Conservation (phyloP, 129 eudicot genomes). For the Pulicaria dysenterica region DNA sequence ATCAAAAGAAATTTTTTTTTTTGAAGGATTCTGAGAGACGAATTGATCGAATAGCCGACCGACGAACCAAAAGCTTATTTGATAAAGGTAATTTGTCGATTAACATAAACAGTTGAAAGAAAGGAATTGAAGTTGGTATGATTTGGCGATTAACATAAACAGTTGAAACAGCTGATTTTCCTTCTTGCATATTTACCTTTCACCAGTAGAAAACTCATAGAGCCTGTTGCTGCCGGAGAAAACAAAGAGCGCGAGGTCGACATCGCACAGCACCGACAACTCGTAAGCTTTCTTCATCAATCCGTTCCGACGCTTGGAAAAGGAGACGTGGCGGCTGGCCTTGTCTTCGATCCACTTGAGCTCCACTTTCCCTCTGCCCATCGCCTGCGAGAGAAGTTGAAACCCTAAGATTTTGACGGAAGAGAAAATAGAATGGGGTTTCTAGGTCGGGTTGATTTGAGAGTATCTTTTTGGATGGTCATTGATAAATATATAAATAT, state of each 20-base stretch:
- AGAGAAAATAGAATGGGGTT: no score
- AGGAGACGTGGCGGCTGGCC: slow-evolving; percentile 37
- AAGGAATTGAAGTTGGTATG: no score
- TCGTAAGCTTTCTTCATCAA: slow-evolving; percentile 45
- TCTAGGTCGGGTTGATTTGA: no score
- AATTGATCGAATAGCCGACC: neutral
- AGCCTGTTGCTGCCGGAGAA: slow-evolving; percentile 36
- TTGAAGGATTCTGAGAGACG: neutral
- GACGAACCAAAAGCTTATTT: neutral
- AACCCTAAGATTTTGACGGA: neutral
- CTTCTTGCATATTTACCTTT: slow-evolving; percentile 20
- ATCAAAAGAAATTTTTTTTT: neutral
- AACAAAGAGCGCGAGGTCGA: slow-evolving; percentile 38
- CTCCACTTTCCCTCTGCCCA: slow-evolving; percentile 41
- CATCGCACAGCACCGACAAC: slow-evolving; percentile 38
- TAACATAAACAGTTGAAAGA: no score
- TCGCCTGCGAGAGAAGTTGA: neutral
- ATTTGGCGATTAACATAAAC: no score
- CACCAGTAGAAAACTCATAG: slow-evolving; percentile 38
- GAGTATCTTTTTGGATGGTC: no score
- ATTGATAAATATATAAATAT: no score
- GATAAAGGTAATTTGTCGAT: neutral
- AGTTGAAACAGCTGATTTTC: no score
- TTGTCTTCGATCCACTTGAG: slow-evolving; percentile 44
- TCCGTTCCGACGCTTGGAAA: slow-evolving; percentile 40